Base-by-base conservation (phyloP, 116 monocot genomes). In the Posidonia oceanica region DNA sequence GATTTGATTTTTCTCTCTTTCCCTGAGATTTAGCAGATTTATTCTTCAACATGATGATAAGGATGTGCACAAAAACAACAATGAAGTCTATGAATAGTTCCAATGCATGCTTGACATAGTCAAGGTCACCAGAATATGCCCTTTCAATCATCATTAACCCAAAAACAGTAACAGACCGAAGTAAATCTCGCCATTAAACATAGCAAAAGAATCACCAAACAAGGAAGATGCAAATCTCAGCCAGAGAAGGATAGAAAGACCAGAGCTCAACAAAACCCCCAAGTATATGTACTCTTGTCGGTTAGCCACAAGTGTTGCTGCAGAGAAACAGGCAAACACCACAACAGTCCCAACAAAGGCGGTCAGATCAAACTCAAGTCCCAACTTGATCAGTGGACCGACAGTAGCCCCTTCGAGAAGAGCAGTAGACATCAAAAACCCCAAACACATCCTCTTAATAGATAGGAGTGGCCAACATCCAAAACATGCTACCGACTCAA, bases 281-380 rank as follows among this genome's bases (percentile, higher is more conserved):
- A 91, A 51, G 63, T 85, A 97, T 17, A 97, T 78, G 63, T 77
- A 97, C 70, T 97, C 87, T 41, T 83, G 75, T 4, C 92, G 83
- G 75, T 76, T 91, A 18, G 92, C 91, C 14, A 91, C 76, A 5
- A 92, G 70, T 11, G 97, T 89, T 12, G 97, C 97, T 3, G 48
- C 80, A 11, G 89, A 84, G 80, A 97, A 97, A 74, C 92, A 97
- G 3, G 68, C 89, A 71, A 97, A 97, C 3, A 83, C 91, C 3
- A 91, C 11, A 48, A 89, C 83, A 14, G 97, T 97, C 36, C 97
- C 97, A 14, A 89, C 87, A 76, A 91, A 83, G 38, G 83, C 89
- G 38, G 80, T 82, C 60, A 83, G 76, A 44, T 96, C 91, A 38
- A 91, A 82, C 21, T 91, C 78, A 57, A 96, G 39, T 5, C 71